A percentile compares a stretch with the other conserved stretches of the same genome.
Evolutionary conservation across 768 basidiomycete genomes (phyloP).

Genomic region (Rhodotorula babjevae): DNA sequence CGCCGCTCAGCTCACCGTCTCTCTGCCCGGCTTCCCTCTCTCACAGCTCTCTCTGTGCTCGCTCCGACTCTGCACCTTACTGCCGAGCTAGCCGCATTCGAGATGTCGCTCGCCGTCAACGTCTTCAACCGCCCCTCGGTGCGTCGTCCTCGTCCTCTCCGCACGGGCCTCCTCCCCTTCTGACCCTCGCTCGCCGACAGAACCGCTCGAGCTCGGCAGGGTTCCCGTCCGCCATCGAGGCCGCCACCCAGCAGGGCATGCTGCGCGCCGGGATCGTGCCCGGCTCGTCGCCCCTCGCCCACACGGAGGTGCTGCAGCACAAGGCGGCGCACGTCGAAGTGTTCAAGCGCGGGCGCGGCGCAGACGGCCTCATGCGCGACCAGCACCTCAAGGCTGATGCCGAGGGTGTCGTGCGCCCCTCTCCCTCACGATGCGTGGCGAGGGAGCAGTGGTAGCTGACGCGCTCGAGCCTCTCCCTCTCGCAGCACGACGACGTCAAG

Average conservation of each 20-base stretch:
- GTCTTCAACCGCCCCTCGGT: background rate
- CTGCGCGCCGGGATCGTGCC: background rate
- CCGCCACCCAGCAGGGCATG: background rate
- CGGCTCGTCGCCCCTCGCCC: too few species aligned
- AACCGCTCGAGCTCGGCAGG: background rate
- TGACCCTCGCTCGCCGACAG: background rate
- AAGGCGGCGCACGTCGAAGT: background rate
- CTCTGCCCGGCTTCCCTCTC: too few species aligned
- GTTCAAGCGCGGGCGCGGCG: background rate
- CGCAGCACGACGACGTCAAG: constrained; percentile 2
- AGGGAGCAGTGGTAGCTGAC: background rate
- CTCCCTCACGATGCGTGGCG: too few species aligned
- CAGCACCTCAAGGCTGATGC: background rate
- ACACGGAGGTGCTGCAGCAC: too few species aligned
- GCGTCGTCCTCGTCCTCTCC: background rate
- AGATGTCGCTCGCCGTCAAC: too few species aligned
- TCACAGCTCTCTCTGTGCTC: too few species aligned
- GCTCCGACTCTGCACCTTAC: too few species aligned
- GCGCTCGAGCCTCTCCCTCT: too few species aligned
- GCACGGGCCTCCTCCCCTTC: background rate
- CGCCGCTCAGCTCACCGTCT: too few species aligned
- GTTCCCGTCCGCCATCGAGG: too few species aligned
- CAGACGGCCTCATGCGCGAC: background rate
- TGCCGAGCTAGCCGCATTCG: too few species aligned
- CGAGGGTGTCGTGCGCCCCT: background rate